Evolutionary conservation across 1,284 basidiomycete genomes (phyloP).

Genomic region (Grifola frondosa): DNA sequence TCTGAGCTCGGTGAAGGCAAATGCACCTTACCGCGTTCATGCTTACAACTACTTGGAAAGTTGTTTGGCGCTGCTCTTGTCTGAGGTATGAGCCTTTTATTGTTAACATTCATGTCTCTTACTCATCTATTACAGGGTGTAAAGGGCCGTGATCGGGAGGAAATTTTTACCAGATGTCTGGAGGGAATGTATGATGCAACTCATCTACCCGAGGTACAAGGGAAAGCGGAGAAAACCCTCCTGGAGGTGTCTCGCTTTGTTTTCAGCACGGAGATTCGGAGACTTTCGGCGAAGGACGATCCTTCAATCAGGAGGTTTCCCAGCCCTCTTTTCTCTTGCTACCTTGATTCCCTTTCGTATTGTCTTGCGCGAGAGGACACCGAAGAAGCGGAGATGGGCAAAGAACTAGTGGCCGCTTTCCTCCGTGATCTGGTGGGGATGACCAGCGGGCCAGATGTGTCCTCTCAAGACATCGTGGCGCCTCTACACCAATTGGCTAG

Average conservation of each 20-base stretch:
- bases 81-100: conserved; percentile 59
- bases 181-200: conserved; percentile 82
- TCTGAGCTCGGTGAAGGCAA: conserved; percentile 51
- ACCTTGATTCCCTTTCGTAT: conserved; percentile 76
- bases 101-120: background rate
- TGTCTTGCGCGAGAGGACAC: conserved; percentile 66
- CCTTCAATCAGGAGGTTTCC: conserved; percentile 55
- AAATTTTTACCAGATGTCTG: conserved; percentile 68
- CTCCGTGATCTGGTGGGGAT: conserved; percentile 69
- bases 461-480: conserved; percentile 54
- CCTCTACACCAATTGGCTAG: conserved; percentile 79
- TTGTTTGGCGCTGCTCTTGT: conserved; percentile 70
- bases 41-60: conserved; percentile 82
- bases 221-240: conserved; percentile 69
- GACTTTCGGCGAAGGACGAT: conserved; percentile 53
- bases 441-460: conserved; percentile 45
- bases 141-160: conserved; percentile 72
- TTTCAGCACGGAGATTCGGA: conserved; percentile 66
- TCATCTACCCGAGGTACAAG: conserved; percentile 67
- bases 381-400: conserved; percentile 59
- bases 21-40: conserved; percentile 65
- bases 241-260: conserved; percentile 67
- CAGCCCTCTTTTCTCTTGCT: conserved; percentile 63
- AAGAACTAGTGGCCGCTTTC: conserved; percentile 59
- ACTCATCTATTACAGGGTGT: conserved; percentile 51